A percentile compares a stretch with the other conserved stretches of the same genome.
Evolutionary conservation across 805 yeast genomes (phyloP).

Genomic region (Pichia occidentalis): DNA sequence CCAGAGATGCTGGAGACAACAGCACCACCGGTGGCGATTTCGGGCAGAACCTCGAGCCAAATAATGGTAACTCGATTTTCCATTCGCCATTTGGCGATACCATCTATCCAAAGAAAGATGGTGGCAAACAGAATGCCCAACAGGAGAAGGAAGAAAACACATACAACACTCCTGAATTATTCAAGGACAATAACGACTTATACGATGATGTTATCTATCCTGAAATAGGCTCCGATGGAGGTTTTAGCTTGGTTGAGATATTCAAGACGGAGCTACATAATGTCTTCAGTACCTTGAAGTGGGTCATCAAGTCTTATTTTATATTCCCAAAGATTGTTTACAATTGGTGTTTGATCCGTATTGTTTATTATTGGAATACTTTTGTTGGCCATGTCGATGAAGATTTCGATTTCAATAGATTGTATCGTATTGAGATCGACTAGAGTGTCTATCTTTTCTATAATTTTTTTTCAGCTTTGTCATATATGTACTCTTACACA

Average conservation of each 20-base stretch:
- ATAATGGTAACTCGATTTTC: too few relatives aligned
- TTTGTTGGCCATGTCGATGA: conserved; percentile 56
- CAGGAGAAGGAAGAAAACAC: neutral
- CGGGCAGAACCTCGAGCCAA: too few relatives aligned
- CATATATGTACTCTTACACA: too few relatives aligned
- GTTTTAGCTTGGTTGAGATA: conserved; percentile 18
- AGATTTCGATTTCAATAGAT: conserved; percentile 28
- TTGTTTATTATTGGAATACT: conserved; percentile 60
- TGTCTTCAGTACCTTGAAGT: conserved; percentile 51
- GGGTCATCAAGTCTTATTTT: conserved; percentile 59
- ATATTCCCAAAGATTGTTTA: conserved; percentile 62
- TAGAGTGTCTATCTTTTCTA: conserved; percentile 1
- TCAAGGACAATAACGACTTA: conserved; percentile 20
- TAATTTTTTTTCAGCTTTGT: too few relatives aligned
- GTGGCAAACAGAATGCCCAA: neutral
- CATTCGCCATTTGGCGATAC: too few relatives aligned
- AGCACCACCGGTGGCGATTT: neutral
- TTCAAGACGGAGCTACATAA: conserved; percentile 18
- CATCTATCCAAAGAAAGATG: too few relatives aligned
- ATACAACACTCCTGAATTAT: conserved; percentile 18
- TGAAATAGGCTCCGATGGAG: conserved; percentile 2
- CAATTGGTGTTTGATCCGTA: conserved; percentile 41
- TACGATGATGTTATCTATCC: conserved; percentile 24
- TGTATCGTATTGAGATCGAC: conserved; percentile 19
- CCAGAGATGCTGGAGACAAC: neutral